phyloP scores from a whole-genome alignment of 163 green algal genomes.

The Chloroidium sp. region DNA sequence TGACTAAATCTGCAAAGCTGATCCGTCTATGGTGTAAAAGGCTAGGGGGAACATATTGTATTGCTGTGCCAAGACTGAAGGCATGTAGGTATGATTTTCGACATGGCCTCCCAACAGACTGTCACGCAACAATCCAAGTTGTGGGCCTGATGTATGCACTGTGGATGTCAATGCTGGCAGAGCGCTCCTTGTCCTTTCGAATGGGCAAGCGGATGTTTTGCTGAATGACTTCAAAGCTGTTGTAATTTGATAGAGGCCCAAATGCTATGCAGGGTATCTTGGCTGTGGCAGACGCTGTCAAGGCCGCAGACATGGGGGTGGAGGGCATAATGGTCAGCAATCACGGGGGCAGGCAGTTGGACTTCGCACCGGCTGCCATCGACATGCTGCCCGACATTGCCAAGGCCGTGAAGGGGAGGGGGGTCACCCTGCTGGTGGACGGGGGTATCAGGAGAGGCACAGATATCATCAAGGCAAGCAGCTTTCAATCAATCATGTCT shows the following conservation, averaged over 20 bases:
- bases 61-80: too few relatives aligned
- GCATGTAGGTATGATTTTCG: too few relatives aligned
- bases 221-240: background rate
- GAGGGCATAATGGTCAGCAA: conserved; percentile 91
- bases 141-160: too few relatives aligned
- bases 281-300: conserved; percentile 59
- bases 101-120: too few relatives aligned
- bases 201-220: background rate
- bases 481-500: background rate
- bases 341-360: conserved; percentile 81
- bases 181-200: background rate
- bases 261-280: conserved; percentile 60
- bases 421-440: conserved; percentile 81
- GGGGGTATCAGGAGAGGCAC: conserved; percentile 81
- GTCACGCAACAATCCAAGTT: too few relatives aligned
- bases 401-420: conserved; percentile 29
- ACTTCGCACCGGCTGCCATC: conserved; percentile 51
- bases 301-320: conserved; percentile 64
- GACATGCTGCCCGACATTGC: conserved; percentile 42
- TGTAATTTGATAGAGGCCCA: background rate
- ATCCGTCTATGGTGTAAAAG: too few relatives aligned
- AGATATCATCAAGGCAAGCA: conserved; percentile 76
- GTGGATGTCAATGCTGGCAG: too few relatives aligned
- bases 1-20: too few relatives aligned
- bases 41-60: too few relatives aligned